A percentile compares a stretch with the other conserved stretches of the same genome.
phyloP scores from a whole-genome alignment of 257 asterid genomes.

The Salvia splendens region DNA sequence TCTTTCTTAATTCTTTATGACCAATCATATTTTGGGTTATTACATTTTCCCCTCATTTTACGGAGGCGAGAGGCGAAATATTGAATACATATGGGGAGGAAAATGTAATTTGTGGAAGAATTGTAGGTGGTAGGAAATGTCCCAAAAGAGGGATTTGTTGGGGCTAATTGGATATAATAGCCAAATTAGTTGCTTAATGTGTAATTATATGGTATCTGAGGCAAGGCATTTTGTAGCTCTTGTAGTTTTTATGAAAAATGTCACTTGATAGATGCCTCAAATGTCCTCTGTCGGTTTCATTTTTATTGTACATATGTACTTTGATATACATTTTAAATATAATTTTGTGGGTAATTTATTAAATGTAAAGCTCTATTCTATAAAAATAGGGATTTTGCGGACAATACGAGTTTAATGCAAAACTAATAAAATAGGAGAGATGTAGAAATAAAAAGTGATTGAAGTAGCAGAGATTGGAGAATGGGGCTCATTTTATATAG shows the following conservation, averaged over 20 bases:
- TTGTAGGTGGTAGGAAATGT: constrained; percentile 36
- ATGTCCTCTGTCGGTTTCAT: too few species aligned
- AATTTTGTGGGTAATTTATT: too few species aligned
- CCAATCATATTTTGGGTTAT: constrained; percentile 26
- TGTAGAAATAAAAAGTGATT: too few species aligned
- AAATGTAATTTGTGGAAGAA: constrained; percentile 30
- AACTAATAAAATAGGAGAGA: too few species aligned
- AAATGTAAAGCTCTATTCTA: too few species aligned
- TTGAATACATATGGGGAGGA: constrained; percentile 27
- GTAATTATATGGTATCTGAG: constrained; percentile 42
- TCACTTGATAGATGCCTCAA: neutral
- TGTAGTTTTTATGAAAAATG: constrained; percentile 31
- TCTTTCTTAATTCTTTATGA: constrained; percentile 23
- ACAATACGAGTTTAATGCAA: too few species aligned
- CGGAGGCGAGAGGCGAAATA: constrained; percentile 26
- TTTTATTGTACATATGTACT: too few species aligned
- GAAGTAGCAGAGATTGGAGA: too few species aligned
- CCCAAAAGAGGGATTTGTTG: constrained; percentile 30
- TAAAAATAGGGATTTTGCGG: too few species aligned
- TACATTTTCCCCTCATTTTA: constrained; percentile 10
- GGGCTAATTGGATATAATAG: constrained; percentile 36
- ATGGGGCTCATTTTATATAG: too few species aligned
- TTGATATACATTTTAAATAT: too few species aligned
- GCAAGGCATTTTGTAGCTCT: constrained; percentile 36
- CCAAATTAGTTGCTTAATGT: constrained; percentile 34